These are phyloP conservation scores for Penicillium subrubescens DNA, from an alignment of 495 filamentous ascomycete genomes.

Conservation along the genomic window DNA sequence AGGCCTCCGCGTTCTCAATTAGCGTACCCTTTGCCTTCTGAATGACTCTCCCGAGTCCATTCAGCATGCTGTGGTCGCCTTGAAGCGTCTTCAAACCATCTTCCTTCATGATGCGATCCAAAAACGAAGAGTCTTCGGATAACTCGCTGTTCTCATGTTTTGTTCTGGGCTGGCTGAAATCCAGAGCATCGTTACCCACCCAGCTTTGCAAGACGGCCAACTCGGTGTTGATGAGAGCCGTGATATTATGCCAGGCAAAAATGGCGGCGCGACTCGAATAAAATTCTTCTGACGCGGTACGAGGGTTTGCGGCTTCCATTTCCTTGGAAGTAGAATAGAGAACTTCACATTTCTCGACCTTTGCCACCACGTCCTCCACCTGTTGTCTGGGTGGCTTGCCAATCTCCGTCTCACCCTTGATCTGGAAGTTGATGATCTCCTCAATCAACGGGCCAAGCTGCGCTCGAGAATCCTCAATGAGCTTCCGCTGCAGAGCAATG, in stretches of 20 bases:
- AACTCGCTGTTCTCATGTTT: conserved; percentile 60
- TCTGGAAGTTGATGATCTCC: conserved; percentile 86
- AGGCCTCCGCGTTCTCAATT: conserved; percentile 82
- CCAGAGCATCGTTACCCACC: conserved; percentile 94
- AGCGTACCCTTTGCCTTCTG: conserved; percentile 90
- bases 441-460: conserved; percentile 73
- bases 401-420: conserved; percentile 89
- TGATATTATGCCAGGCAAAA: conserved; percentile 96
- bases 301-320: conserved; percentile 69
- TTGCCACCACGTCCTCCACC: conserved; percentile 82
- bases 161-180: conserved; percentile 69
- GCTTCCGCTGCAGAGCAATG: conserved; percentile 75
- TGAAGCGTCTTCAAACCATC: conserved; percentile 91
- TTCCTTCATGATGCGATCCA: conserved; percentile 98
- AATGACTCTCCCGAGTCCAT: conserved; percentile 79
- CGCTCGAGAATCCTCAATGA: conserved; percentile 78
- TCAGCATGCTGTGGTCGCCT: conserved; percentile 79
- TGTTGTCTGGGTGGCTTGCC: conserved; percentile 84
- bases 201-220: conserved; percentile 86
- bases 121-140: conserved; percentile 84
- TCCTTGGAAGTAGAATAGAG: conserved; percentile 79
- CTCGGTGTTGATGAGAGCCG: conserved; percentile 95
- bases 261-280: conserved; percentile 80
- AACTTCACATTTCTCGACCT: conserved; percentile 83
- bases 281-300: conserved; percentile 73